Conservation (phyloP, 352 stramenopile species). For the Phytophthora capsici region DNA sequence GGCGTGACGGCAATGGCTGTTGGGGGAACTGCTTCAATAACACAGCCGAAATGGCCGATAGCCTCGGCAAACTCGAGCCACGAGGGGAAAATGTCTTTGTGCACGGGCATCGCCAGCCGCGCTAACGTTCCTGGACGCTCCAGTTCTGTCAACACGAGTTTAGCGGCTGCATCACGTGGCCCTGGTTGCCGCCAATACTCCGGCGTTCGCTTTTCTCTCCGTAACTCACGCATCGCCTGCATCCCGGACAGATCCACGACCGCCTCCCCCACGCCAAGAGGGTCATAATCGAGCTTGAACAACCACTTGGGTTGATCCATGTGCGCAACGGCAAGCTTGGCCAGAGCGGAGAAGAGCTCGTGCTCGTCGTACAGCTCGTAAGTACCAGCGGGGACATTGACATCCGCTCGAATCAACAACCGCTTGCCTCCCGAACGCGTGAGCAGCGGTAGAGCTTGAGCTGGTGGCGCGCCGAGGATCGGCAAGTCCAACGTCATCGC, state of each 20-base stretch:
- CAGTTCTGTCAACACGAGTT: constrained; percentile 63
- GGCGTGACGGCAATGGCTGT: constrained; percentile 3
- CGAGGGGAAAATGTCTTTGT: constrained; percentile 61
- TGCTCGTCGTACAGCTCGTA: constrained; percentile 92
- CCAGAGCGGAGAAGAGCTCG: constrained; percentile 81
- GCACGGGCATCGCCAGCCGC: constrained; percentile 29
- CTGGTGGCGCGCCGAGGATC: constrained; percentile 70
- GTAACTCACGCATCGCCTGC: constrained; percentile 61
- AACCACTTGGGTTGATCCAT: constrained; percentile 81
- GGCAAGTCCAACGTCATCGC: constrained; percentile 79
- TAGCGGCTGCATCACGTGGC: constrained; percentile 62
- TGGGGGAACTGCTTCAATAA: constrained; percentile 77
- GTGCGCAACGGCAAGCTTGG: constrained; percentile 88
- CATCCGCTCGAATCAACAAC: constrained; percentile 83
- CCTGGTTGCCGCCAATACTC: constrained; percentile 81
- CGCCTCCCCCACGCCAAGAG: constrained; percentile 63
- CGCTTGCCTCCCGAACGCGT: constrained; percentile 85
- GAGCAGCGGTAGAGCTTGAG: constrained; percentile 54
- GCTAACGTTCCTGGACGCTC: constrained; percentile 49
- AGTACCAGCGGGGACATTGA: constrained; percentile 86
- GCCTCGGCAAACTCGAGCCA: constrained; percentile 67
- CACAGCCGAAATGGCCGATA: constrained; percentile 73
- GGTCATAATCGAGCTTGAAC: constrained; percentile 85
- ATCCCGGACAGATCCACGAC: constrained; percentile 75
- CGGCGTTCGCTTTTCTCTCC: constrained; percentile 58